Base-by-base conservation (phyloP, 192 early-diverging fungal genomes). In the Martensiomyces pterosporus region DNA sequence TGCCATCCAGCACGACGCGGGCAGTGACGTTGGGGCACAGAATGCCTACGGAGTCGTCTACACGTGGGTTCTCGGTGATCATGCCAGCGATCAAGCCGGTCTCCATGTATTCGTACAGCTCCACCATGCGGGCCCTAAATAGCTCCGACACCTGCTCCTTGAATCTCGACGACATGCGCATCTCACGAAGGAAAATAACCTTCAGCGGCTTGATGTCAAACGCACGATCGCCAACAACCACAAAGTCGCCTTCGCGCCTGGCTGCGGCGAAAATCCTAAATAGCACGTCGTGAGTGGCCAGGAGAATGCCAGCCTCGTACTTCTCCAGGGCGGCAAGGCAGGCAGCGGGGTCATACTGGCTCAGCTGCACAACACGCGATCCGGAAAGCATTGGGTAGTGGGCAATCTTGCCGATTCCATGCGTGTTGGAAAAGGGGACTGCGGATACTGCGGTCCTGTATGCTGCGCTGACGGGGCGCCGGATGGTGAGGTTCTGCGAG, bases 41-140 rank as follows among this genome's bases (percentile, higher is more conserved):
- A 24, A 73, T 26, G 14, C 69, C 69, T 0, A 73, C 69, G 0
- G 69, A 73, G 38, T 51, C 57, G 13, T 50, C 47, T 14, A 73
- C 40, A 3, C 62, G 51, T n/a, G 69, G 69, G 16, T 61, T 49
- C 41, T 73, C 69, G n/a, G 69, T 61, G 44, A 73, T 65, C 29
- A 65, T 26, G 3, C 69, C 69, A 9, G 69, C 57, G n/a, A 73
- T 57, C 12, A 65, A 34, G 4, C 69, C 69, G 3, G 63, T 65
- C 26, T 73, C 62, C 8, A 65, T 61, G 39, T 57, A 73, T 35
- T 63, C 62, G 37, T 73, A 73, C 24, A 73, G 52, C 58, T 73
- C 69, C 13, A 73, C 69, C 21, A 73, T 42, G 2, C 69, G 62
- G 3, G 63, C 62, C 27, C 23, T 27, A 17, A 73, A 57, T 26